Base-by-base conservation (phyloP, 768 basidiomycete species). In the Termitomyces sp. region DNA sequence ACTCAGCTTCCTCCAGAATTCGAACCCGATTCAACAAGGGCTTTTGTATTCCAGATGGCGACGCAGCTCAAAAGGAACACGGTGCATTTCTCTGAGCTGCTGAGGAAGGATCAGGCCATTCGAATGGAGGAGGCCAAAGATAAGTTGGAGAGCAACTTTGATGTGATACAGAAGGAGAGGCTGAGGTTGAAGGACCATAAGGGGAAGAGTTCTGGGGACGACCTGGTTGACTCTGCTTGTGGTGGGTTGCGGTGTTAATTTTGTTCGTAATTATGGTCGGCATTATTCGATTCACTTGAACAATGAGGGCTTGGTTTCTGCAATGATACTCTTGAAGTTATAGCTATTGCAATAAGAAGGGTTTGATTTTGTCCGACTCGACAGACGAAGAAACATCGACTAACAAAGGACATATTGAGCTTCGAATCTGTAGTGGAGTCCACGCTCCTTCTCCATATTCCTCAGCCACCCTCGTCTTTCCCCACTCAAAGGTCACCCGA, bases 31-130 rank as follows among this genome's bases (percentile, higher is more conserved):
- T 2, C 94, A 96, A 28, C 84, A 92, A 55, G 84, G 91, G 24
- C 84, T 96, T 51, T 82, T 90, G 84, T 96, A 28, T 87, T 86
- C 0, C 73, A 85, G 59, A 98, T 98, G 96, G 93, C 94, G 0
- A 78, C 86, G 11, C 93, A 94, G 70, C 85, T 98, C 54, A 92
- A 91, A 67, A 80, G 84, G 24, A 96, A 96, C 65, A 88, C 94
- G 0, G 70, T 88, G 0, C 86, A 93, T 67, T 96, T 98, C 70
- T 83, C 89, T 5, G 79, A 80, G 4, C 78, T 86, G 12, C 77
- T 98, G 1, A 86, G 78, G 45, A 87, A 87, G 58, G 96, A 98
- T 72, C 85, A 90, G 66, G 78, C 79, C 0, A 81, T 94, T 8
- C n/a, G n/a, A n/a, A 71, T 97, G 2, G 84, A 85, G 35, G 77